These are phyloP conservation scores for Proliferodiscus dingleyae DNA, from an alignment of 2,329 filamentous ascomycete genomes.

Conservation along the genomic window DNA sequence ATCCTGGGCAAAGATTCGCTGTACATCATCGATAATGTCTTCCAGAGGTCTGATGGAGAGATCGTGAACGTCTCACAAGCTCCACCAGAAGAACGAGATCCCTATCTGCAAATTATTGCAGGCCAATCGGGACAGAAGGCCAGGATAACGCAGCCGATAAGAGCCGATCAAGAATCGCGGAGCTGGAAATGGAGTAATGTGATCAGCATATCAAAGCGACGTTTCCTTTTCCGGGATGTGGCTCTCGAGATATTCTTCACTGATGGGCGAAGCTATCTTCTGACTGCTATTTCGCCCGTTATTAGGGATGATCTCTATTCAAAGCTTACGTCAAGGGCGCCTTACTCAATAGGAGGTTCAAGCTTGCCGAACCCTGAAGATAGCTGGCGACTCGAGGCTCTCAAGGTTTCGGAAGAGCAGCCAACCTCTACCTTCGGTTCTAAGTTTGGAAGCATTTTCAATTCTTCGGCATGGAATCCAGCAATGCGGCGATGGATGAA, in stretches of 20 bases:
- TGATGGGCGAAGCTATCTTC: conserved; percentile 88
- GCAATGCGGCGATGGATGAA: conserved; percentile 85
- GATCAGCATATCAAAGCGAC: conserved; percentile 90
- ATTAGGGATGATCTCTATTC: conserved; percentile 76
- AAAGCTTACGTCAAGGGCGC: conserved; percentile 72
- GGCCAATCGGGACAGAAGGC: conserved; percentile 64
- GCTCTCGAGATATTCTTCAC: conserved; percentile 97
- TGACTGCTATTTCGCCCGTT: conserved; percentile 73
- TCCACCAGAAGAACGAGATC: conserved; percentile 84
- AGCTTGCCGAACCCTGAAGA: conserved; percentile 76
- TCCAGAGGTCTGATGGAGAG: conserved; percentile 89
- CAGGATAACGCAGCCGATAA: conserved; percentile 54
- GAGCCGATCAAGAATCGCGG: conserved; percentile 71
- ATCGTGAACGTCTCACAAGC: conserved; percentile 97
- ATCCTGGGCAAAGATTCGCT: conserved; percentile 88
- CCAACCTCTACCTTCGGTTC: conserved; percentile 65
- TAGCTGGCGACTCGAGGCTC: conserved; percentile 82
- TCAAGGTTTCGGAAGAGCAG: conserved; percentile 59
- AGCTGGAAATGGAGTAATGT: conserved; percentile 94
- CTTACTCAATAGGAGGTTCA: conserved; percentile 68
- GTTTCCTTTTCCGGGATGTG: conserved; percentile 92
- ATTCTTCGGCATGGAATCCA: conserved; percentile 73
- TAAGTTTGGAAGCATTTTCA: conserved; percentile 90
- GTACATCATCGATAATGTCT: conserved; percentile 95
- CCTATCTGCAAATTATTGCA: conserved; percentile 90